Conservation (phyloP, 2,329 filamentous ascomycete genomes). For the Microdochium bolleyi region DNA sequence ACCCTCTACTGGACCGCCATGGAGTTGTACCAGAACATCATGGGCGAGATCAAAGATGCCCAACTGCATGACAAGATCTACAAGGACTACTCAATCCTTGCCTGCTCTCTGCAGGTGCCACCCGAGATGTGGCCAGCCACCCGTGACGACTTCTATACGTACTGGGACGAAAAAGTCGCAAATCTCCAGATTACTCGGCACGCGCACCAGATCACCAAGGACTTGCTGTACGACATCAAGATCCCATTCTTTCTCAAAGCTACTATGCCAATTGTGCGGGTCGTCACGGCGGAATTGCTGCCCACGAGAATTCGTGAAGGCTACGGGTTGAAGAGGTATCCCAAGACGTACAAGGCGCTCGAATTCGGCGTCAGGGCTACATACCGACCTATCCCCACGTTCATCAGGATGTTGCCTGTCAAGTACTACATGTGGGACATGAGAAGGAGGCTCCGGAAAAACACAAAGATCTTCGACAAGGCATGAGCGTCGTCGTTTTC, state of each 20-base stretch:
- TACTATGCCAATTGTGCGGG: conserved; percentile 10
- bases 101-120: conserved; percentile 19
- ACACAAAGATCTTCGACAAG: conserved; percentile 10
- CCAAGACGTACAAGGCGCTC: conserved; percentile 6
- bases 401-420: conserved; percentile 15
- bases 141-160: conserved; percentile 15
- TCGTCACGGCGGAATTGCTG: conserved; percentile 12
- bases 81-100: conserved; percentile 17
- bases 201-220: conserved; percentile 14
- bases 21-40: conserved; percentile 25
- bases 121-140: conserved; percentile 18
- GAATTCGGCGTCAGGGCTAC: conserved; percentile 15
- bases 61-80: conserved; percentile 16
- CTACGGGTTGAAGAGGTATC: conserved; percentile 13
- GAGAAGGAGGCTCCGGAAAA: conserved; percentile 8
- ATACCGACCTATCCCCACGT: conserved; percentile 19
- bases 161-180: conserved; percentile 18
- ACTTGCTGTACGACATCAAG: conserved; percentile 14
- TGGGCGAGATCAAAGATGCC: conserved; percentile 18
- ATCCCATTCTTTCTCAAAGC: conserved; percentile 11
- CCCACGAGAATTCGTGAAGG: conserved; percentile 13
- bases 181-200: conserved; percentile 16
- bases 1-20: conserved; percentile 27
- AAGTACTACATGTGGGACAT: conserved; percentile 15
- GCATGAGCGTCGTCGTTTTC: neutral